Conservation (phyloP, 2,329 filamentous ascomycete species). For the Aspergillus fumigatiaffinis region DNA sequence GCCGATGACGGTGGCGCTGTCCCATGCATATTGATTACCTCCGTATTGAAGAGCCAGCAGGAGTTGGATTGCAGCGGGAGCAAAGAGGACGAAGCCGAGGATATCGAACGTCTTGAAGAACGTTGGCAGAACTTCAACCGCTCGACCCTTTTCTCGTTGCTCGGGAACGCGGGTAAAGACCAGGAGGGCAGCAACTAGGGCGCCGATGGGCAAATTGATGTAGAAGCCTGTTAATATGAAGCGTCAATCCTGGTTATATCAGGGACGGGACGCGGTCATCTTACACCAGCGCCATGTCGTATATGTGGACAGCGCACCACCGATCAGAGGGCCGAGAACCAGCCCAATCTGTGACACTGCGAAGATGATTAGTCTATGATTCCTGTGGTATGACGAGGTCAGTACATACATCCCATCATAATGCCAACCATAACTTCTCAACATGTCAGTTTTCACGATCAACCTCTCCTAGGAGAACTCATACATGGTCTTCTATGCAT, state of each 20-base stretch:
- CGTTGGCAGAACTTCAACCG: conserved; percentile 5
- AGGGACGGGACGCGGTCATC: background rate
- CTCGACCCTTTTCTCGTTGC: conserved; percentile 8
- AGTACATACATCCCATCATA: conserved; percentile 21
- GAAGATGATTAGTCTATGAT: background rate
- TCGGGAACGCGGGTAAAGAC: conserved; percentile 20
- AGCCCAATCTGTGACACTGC: conserved; percentile 31
- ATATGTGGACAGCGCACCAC: background rate
- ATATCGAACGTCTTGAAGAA: conserved; percentile 17
- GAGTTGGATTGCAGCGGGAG: conserved; percentile 38
- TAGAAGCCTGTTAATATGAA: conserved; percentile 29
- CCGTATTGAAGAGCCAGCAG: conserved; percentile 48
- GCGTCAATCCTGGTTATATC: background rate
- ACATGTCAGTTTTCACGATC: background rate
- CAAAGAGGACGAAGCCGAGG: conserved; percentile 18
- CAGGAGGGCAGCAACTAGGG: conserved; percentile 26
- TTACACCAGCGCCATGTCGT: conserved; percentile 23
- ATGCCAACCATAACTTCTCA: conserved; percentile 8
- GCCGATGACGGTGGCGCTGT: conserved; percentile 41
- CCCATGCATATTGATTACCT: conserved; percentile 36
- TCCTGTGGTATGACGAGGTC: background rate
- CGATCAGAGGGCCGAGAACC: conserved; percentile 11
- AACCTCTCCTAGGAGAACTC: background rate
- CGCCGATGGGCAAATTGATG: conserved; percentile 40
- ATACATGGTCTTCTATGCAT: conserved; percentile 22